Evolutionary conservation across 495 filamentous ascomycete genomes (phyloP).

Genomic region (Aspergillus nidulans): DNA sequence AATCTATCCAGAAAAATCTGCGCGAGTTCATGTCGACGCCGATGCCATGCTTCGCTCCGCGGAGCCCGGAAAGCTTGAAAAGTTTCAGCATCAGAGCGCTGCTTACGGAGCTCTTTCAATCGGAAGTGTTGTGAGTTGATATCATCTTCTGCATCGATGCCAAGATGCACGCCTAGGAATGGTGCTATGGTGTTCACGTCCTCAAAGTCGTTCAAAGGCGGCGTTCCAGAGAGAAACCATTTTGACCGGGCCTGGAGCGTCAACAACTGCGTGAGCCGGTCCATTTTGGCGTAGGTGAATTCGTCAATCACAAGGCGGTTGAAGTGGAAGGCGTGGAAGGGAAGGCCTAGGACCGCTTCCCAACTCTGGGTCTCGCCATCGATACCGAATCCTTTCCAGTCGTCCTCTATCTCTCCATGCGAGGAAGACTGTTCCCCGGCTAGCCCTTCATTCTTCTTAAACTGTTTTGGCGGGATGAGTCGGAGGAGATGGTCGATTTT

Average conservation of each 20-base stretch:
- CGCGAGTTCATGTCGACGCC: constrained; percentile 42
- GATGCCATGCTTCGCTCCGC: constrained; percentile 49
- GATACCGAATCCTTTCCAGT: constrained; percentile 28
- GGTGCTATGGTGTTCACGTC: constrained; percentile 56
- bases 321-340: constrained; percentile 58
- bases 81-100: constrained; percentile 37
- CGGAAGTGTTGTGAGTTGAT: constrained; percentile 31
- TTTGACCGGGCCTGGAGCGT: constrained; percentile 45
- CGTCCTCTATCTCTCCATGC: constrained; percentile 6
- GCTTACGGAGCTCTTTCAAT: constrained; percentile 18
- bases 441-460: neutral
- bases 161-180: constrained; percentile 52
- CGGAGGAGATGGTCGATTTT: constrained; percentile 8
- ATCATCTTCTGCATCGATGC: constrained; percentile 48
- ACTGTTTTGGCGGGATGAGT: neutral
- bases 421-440: neutral
- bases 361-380: constrained; percentile 7
- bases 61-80: constrained; percentile 42
- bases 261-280: constrained; percentile 26
- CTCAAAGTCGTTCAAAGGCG: constrained; percentile 50
- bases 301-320: constrained; percentile 66
- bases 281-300: constrained; percentile 52
- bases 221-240: constrained; percentile 69
- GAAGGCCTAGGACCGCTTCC: constrained; percentile 24
- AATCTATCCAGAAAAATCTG: constrained; percentile 52